Conservation (phyloP, 164 flowering plant genomes). For the Macadamia integrifolia region DNA sequence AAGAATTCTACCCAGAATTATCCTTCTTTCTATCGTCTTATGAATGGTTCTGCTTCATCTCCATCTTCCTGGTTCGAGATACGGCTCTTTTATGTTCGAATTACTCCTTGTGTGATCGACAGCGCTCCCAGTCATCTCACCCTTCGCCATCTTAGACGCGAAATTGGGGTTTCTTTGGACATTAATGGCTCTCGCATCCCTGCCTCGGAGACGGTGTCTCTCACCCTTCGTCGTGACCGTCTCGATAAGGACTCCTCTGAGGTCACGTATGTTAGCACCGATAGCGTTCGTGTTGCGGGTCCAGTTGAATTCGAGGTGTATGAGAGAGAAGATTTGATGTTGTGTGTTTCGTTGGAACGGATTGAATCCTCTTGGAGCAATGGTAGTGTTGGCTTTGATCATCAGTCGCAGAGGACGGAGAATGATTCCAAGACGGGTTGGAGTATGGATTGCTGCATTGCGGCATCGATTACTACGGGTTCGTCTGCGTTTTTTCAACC, state of each 20-base stretch:
- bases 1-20: conserved; percentile 6
- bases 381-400: conserved; percentile 19
- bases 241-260: conserved; percentile 64
- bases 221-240: conserved; percentile 69
- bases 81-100: conserved; percentile 72
- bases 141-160: conserved; percentile 56
- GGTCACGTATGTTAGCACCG: conserved; percentile 85
- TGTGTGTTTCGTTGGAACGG: conserved; percentile 74
- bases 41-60: conserved; percentile 29
- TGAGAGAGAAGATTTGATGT: conserved; percentile 47
- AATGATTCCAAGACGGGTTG: conserved; percentile 53
- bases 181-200: conserved; percentile 66
- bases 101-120: conserved; percentile 51
- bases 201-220: conserved; percentile 41
- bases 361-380: conserved; percentile 40
- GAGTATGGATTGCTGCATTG: conserved; percentile 73
- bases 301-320: conserved; percentile 72
- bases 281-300: conserved; percentile 60
- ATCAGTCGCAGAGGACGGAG: conserved; percentile 18
- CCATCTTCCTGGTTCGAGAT: conserved; percentile 31
- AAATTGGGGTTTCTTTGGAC: conserved; percentile 53
- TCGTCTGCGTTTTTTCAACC: conserved; percentile 56
- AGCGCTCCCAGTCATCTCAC: conserved; percentile 55
- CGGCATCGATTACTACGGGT: conserved; percentile 27
- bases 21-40: conserved; percentile 13